Conservation (phyloP, 106 monocot genomes). For the Agapanthus africanus region DNA sequence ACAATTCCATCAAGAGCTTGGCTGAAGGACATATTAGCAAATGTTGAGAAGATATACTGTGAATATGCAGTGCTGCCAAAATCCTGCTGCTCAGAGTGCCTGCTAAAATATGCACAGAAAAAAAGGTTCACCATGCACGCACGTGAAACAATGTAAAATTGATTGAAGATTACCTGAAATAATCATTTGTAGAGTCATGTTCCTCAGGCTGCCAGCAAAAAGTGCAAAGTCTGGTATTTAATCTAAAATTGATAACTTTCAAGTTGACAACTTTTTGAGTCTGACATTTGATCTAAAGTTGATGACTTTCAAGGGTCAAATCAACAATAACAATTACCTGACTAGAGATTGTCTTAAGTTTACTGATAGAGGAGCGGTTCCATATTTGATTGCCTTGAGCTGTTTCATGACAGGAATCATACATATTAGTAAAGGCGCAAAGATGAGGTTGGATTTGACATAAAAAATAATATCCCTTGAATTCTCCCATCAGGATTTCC, state of each 20-base stretch:
- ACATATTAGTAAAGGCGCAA: background rate
- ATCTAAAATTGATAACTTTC: no score
- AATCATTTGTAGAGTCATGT: background rate
- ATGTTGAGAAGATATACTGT: constrained; percentile 23
- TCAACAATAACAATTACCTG: constrained; percentile 14
- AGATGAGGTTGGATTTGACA: no score
- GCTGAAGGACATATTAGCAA: constrained; percentile 21
- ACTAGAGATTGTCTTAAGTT: constrained; percentile 2
- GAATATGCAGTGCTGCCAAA: constrained; percentile 3
- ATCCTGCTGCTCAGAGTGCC: constrained; percentile 13
- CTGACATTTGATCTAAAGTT: background rate
- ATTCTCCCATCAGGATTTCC: background rate
- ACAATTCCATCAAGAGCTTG: constrained; percentile 26
- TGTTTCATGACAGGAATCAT: constrained; percentile 6
- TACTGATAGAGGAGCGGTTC: constrained; percentile 15
- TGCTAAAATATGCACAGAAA: background rate
- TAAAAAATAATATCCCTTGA: background rate
- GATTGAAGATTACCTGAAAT: background rate
- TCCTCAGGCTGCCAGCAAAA: constrained; percentile 1
- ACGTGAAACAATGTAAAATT: background rate
- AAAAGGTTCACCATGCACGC: background rate
- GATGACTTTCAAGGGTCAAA: background rate
- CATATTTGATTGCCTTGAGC: constrained; percentile 29
- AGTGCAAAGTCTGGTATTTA: background rate
- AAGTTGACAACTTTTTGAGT: no score